These are phyloP conservation scores for Pseudopyricularia cyperi DNA, from an alignment of 2,329 filamentous ascomycete genomes.

Conservation along the genomic window DNA sequence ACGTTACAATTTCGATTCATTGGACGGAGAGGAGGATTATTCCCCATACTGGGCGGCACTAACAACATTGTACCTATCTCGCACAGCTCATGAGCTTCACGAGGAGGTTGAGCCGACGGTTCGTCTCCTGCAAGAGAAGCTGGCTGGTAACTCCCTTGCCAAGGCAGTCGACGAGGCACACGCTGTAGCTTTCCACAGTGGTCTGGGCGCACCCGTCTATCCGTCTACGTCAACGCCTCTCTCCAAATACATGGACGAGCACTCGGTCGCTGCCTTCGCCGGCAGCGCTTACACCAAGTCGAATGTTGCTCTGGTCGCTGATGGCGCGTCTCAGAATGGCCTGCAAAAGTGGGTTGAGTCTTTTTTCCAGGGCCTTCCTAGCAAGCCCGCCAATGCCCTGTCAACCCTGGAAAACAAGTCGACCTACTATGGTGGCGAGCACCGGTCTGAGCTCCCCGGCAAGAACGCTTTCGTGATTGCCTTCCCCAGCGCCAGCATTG, in stretches of 20 bases:
- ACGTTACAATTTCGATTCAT: constrained; percentile 18
- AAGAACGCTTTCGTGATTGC: constrained; percentile 81
- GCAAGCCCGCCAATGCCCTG: constrained; percentile 36
- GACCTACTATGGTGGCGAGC: constrained; percentile 93
- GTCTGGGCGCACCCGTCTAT: constrained; percentile 69
- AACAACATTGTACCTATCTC: constrained; percentile 1
- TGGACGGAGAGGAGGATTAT: background rate
- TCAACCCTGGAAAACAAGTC: constrained; percentile 47
- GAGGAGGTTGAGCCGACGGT: constrained; percentile 76
- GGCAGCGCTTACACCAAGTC: constrained; percentile 71
- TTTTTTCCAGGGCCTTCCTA: constrained; percentile 69
- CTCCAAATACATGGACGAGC: constrained; percentile 68
- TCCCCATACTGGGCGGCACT: constrained; percentile 6
- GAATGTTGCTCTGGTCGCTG: constrained; percentile 85
- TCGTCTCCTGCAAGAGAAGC: constrained; percentile 61
- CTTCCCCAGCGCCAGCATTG: constrained; percentile 79
- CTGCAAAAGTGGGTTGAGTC: constrained; percentile 83
- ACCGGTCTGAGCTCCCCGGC: constrained; percentile 64
- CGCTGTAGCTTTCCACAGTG: constrained; percentile 79
- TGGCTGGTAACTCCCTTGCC: constrained; percentile 46
- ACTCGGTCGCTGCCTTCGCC: constrained; percentile 64
- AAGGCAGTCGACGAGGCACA: constrained; percentile 81
- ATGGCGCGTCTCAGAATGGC: constrained; percentile 65
- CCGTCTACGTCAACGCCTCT: constrained; percentile 59
- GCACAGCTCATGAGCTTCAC: constrained; percentile 73